Conservation (phyloP, 345 rosid species). For the Camelina sativa region DNA sequence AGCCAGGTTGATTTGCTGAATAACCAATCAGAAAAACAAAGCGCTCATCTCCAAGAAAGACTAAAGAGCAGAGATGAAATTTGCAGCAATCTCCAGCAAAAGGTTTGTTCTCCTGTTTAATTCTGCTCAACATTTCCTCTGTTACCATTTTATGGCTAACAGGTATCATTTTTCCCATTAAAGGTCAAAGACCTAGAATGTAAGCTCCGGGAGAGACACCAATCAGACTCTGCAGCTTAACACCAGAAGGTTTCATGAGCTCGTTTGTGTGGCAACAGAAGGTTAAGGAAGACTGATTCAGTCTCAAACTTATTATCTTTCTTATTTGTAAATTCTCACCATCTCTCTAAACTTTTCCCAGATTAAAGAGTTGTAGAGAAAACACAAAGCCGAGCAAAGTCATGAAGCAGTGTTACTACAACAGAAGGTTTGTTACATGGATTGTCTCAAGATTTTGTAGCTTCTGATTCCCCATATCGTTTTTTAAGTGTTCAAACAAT, state of each 20-base stretch:
- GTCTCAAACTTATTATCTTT: constrained; percentile 14
- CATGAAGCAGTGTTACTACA: constrained; percentile 58
- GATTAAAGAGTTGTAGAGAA: constrained; percentile 72
- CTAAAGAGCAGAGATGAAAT: constrained; percentile 74
- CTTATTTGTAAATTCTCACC: neutral
- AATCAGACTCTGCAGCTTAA: constrained; percentile 55
- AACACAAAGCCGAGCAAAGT: constrained; percentile 60
- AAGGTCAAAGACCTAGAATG: constrained; percentile 79
- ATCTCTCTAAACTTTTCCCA: constrained; percentile 26
- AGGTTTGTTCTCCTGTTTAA: constrained; percentile 51
- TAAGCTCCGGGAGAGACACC: constrained; percentile 67
- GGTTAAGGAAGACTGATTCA: constrained; percentile 44
- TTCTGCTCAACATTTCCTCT: neutral
- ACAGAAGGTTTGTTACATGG: constrained; percentile 51
- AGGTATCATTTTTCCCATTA: neutral
- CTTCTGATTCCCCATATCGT: neutral
- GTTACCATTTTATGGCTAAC: constrained; percentile 33
- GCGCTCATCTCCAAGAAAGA: constrained; percentile 63
- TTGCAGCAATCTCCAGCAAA: constrained; percentile 67
- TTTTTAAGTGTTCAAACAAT: neutral
- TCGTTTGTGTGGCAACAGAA: constrained; percentile 59
- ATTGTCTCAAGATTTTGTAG: neutral
- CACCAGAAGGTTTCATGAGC: constrained; percentile 61
- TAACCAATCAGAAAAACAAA: constrained; percentile 65
- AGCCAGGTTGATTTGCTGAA: constrained; percentile 63